Base-by-base conservation (phyloP, 495 filamentous ascomycete genomes). In the Aspergillus carlsbadensis region DNA sequence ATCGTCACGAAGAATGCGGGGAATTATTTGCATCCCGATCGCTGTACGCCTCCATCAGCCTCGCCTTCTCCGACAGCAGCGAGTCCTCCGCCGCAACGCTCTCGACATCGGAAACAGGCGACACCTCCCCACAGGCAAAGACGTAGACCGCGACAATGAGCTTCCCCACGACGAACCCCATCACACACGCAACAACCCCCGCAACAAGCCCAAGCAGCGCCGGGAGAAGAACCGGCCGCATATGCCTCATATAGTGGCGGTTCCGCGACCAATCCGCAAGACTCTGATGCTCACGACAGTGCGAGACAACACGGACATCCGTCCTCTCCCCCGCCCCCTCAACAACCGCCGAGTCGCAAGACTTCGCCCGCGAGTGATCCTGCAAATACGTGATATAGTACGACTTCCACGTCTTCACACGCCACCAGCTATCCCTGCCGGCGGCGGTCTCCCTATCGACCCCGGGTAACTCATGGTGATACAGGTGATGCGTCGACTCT, bases 101-200 rank as follows among this genome's bases (percentile, higher is more conserved):
- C 31, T 50, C 47, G 11, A 14, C 8, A n/a, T 37, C 47, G 2
- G 14, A 4, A 13, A 22, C 6, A 10, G 35, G 20, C 20, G 15
- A 10, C 10, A n/a, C 17, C 29, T 10, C 24, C n/a, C 22, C 17
- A 2, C 14, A 22, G 17, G 18, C 21, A 18, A 20, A 62, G 10
- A 52, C 37, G 26, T 63, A 74, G 0, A 79, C 36, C 17, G 68
- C 69, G 37, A 75, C 70, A 33, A 67, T 46, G 0, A 68, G 24
- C 42, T 70, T 68, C 6, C 77, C 77, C 10, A 76, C 34, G 15
- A 75, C 31, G 63, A 77, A 78, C 6, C 77, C 77, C 0, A 75
- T 52, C 29, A 72, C 54, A 33, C 70, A 74, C 39, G 75, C 75
- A 1, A 73, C 47, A 18, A 77, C 53, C n/a, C 76, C 75, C 5